Percentiles rank a stretch among this genome's conserved stretches.
Conservation (phyloP, 768 basidiomycete species). For the Collybia mongolica region DNA sequence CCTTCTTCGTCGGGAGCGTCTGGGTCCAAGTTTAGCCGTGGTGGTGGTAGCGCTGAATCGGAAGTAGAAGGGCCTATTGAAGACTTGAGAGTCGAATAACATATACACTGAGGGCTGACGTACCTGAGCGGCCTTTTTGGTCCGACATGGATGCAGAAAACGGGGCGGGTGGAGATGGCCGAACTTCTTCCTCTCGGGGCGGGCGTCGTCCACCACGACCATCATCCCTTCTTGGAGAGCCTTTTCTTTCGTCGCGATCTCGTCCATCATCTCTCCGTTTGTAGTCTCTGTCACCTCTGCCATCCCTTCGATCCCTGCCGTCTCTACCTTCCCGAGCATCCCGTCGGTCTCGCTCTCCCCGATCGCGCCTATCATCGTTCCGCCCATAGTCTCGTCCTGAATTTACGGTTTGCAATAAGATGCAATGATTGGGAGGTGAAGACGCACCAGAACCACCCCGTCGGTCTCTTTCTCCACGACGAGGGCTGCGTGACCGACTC, state of each 20-base stretch:
- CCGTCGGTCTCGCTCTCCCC: constrained; percentile 36
- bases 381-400: constrained; percentile 38
- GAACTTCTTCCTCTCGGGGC: constrained; percentile 10
- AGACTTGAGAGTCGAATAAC: background rate
- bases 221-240: constrained; percentile 17
- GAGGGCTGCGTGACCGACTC: constrained; percentile 51
- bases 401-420: background rate
- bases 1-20: constrained; percentile 44
- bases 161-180: constrained; percentile 9
- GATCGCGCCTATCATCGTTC: constrained; percentile 39
- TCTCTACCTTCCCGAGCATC: constrained; percentile 19
- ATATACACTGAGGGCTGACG: background rate
- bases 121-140: constrained; percentile 7
- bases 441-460: constrained; percentile 23
- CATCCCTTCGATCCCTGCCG: constrained; percentile 32
- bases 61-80: constrained; percentile 4
- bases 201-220: constrained; percentile 7
- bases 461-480: constrained; percentile 38
- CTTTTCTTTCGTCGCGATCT: constrained; percentile 23
- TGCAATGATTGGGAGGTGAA: background rate
- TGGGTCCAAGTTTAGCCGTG: constrained; percentile 36
- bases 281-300: constrained; percentile 31
- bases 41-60: constrained; percentile 5
- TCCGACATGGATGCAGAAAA: constrained; percentile 8
- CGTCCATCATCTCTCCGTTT: constrained; percentile 20